Evolutionary conservation across 306 rosid species (phyloP).

Genomic region (Glycine latifolia): DNA sequence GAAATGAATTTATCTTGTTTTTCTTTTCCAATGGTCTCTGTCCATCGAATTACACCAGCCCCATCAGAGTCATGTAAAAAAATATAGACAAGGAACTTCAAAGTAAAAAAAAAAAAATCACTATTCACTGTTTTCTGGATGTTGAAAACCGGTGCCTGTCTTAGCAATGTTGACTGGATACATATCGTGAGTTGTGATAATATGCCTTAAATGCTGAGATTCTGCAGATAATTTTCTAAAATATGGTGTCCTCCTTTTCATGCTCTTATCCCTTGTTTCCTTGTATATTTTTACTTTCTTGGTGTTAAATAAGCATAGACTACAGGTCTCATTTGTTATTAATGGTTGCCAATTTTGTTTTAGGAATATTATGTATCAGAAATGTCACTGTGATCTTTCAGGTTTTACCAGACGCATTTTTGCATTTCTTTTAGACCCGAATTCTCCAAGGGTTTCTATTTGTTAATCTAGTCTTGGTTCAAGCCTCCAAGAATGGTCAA

Average conservation of each 20-base stretch:
- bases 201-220: too few species aligned
- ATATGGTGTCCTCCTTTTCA: too few species aligned
- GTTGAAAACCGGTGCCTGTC: conserved; percentile 6
- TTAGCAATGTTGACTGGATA: conserved; percentile 26
- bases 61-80: neutral
- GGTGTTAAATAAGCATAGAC: neutral
- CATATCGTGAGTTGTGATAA: too few species aligned
- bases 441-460: neutral
- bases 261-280: neutral
- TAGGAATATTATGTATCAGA: conserved; percentile 4
- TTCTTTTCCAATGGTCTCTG: conserved; percentile 24
- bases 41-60: conserved; percentile 18
- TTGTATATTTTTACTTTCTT: conserved; percentile 38
- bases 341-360: conserved; percentile 20
- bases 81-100: neutral
- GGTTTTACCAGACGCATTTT: conserved; percentile 7
- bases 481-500: neutral
- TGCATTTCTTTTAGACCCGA: conserved; percentile 18
- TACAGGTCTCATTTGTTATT: conserved; percentile 30
- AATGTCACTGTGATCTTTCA: conserved; percentile 15
- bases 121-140: conserved; percentile 5
- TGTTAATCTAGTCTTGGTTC: conserved; percentile 32
- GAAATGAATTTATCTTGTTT: conserved; percentile 30
- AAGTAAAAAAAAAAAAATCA: neutral
- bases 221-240: too few species aligned